Evolutionary conservation across 2,329 filamentous ascomycete species (phyloP).

Genomic region (Trichoderma brevicompactum): DNA sequence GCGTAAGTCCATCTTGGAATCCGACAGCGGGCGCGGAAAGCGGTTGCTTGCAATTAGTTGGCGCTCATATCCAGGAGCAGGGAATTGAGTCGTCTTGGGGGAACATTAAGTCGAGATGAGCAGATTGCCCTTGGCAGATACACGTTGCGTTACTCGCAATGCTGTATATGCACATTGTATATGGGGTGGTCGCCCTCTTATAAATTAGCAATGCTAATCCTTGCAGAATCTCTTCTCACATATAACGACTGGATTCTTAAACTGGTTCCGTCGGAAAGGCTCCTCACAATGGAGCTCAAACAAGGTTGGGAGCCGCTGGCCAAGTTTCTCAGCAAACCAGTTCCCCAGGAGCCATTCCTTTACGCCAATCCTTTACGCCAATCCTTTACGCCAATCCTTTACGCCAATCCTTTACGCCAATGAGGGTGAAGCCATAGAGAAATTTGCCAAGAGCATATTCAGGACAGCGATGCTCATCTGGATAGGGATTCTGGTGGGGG

Average conservation of each 20-base stretch:
- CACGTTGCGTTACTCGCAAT: too few species aligned
- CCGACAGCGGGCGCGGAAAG: too few species aligned
- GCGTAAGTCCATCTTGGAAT: neutral
- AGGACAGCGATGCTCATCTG: conserved; percentile 8
- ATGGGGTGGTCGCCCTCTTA: neutral
- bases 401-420: conserved; percentile 38
- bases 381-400: too few species aligned
- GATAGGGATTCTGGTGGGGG: neutral
- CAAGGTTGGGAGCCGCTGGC: conserved; percentile 40
- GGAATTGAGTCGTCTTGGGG: neutral
- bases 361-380: too few species aligned
- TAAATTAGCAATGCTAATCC: neutral
- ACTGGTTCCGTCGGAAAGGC: neutral
- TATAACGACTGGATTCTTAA: conserved; percentile 25
- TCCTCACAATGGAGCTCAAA: conserved; percentile 28
- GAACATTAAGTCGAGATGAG: neutral
- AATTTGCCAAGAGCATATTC: conserved; percentile 5
- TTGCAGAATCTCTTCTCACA: conserved; percentile 4
- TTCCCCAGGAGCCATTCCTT: conserved; percentile 38
- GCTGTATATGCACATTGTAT: too few species aligned
- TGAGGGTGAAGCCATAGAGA: conserved; percentile 32
- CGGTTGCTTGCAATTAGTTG: too few species aligned
- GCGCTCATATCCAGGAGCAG: neutral
- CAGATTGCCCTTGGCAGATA: too few species aligned
- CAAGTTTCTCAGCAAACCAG: conserved; percentile 35